Base-by-base conservation (phyloP, 164 flowering plant genomes). In the Umbilicus rupestris region DNA sequence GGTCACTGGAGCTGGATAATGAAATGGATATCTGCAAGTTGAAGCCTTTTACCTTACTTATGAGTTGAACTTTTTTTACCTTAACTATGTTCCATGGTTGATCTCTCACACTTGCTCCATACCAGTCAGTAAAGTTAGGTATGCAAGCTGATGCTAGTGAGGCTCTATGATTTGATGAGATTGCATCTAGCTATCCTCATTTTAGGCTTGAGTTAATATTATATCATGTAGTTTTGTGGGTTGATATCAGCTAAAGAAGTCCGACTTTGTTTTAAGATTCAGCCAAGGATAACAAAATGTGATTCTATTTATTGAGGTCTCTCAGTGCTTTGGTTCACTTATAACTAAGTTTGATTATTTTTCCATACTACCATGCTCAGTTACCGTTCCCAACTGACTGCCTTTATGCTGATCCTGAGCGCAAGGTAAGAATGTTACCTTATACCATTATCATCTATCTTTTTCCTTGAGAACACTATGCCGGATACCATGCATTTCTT, bases 371-470 rank as follows among this genome's bases (percentile, higher is more conserved):
- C 31, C 3, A 41, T 47, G 50, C 57, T 68, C 86, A 90, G 98
- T 78, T 93, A 55, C 97, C 94, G 35, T 93, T 93, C 81, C 98
- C 98, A 59, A 37, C 80, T 82, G 94, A 93, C 60, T 82, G 82
- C 81, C 94, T 93, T 62, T 93, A 88, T 79, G 92, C 91, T 45
- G 97, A 93, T 74, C 96, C 97, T 37, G 88, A 87, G 3, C 85
- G 94, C 69, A 86, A 90, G 94, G 98, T 86, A 80, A 67, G 55
- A 63, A 55, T 26, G 10, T 52, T 55, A 50, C 28, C 7, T 50
- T 50, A 2, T 20, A 9, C 57, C 10, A 50, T 50, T 50, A n/a
- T 45, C 11, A 8, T 22, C 57, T 22, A 12, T 24, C 9, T 11
- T 50, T 22, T 50, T 37, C 20, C 11, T 17, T 42, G 50, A 7